Conservation (phyloP, 306 rosid genomes). For the Herpetospermum pedunculosum region DNA sequence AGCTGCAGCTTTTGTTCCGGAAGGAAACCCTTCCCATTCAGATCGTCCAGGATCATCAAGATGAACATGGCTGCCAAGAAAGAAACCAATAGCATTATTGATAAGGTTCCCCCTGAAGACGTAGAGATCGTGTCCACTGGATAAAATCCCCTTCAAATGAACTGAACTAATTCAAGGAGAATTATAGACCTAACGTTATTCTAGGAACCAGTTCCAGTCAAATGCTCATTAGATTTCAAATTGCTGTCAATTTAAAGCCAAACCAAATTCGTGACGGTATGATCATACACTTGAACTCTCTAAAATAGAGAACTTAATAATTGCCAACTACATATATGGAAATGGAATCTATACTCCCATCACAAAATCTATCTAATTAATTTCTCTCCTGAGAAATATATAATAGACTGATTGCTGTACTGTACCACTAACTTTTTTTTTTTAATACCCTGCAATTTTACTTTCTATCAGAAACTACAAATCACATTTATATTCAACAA, state of each 20-base stretch:
- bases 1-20: conserved; percentile 91
- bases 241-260: background rate
- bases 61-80: conserved; percentile 65
- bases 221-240: background rate
- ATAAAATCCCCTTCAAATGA: background rate
- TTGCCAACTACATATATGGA: background rate
- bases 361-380: background rate
- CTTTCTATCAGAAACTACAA: background rate
- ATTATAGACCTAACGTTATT: background rate
- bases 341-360: background rate
- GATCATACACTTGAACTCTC: background rate
- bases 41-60: conserved; percentile 92
- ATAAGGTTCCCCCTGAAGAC: background rate
- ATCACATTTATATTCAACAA: background rate
- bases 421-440: background rate
- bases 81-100: conserved; percentile 1
- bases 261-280: background rate
- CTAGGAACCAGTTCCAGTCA: conserved; percentile 1
- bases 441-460: background rate
- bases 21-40: conserved; percentile 92
- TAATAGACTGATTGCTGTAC: background rate
- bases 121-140: background rate
- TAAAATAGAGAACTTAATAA: background rate
- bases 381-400: background rate
- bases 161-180: background rate